phyloP scores from a whole-genome alignment of 2,329 filamentous ascomycete genomes.

The Zymoseptoria brevis region DNA sequence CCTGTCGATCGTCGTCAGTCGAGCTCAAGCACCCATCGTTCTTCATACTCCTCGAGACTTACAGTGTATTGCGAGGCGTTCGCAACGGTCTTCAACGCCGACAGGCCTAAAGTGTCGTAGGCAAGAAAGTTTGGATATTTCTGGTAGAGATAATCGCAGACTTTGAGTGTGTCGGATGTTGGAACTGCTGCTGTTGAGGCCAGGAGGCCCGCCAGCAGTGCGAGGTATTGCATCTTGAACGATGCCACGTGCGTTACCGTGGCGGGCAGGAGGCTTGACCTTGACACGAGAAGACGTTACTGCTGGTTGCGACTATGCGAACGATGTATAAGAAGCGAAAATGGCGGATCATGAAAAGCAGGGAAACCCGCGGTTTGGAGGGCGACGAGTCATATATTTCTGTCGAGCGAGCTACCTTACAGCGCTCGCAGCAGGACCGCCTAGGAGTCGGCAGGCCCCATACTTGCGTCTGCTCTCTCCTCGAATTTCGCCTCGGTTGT shows the following conservation, averaged over 20 bases:
- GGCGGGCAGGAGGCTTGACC: neutral
- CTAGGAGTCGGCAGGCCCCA: neutral
- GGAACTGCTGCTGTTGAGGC: conserved; percentile 7
- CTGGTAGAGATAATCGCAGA: conserved; percentile 17
- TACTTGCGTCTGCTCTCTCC: neutral
- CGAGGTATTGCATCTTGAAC: conserved; percentile 3
- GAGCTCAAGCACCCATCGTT: neutral
- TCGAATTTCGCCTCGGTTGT: no score
- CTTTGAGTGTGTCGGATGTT: conserved; percentile 10
- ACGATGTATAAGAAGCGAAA: neutral
- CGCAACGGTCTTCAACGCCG: conserved; percentile 5
- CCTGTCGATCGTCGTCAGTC: neutral
- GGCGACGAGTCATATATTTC: neutral
- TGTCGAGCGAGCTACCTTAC: neutral
- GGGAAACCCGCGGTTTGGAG: neutral
- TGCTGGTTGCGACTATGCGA: no score
- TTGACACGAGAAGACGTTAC: no score
- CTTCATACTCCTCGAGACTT: neutral
- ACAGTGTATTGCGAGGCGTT: conserved; percentile 12
- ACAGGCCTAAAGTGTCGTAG: conserved; percentile 11
- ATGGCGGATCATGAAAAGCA: neutral
- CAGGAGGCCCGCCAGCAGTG: conserved; percentile 3
- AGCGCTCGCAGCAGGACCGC: neutral
- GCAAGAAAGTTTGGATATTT: conserved; percentile 17
- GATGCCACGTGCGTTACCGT: neutral